Base-by-base conservation (phyloP, 1,139 yeast genomes). In the Sugiyamaella neomexicana region DNA sequence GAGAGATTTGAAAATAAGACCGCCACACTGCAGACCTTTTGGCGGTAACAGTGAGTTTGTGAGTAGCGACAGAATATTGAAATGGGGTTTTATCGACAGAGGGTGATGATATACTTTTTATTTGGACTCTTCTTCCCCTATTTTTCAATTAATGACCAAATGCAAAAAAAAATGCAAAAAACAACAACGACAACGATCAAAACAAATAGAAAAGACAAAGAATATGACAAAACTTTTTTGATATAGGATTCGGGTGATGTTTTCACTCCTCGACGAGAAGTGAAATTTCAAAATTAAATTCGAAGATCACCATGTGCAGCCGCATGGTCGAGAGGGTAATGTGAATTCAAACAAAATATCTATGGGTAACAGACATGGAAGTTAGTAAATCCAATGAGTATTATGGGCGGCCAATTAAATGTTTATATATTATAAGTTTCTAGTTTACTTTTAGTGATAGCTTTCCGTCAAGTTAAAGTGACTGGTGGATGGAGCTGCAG, bases 21-120 rank as follows among this genome's bases (percentile, higher is more conserved):
- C 46, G 45, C 51, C 45, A 31, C 50, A 46, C 50, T 31, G 39
- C 40, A 41, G 16, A 47, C 45, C 39, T 38, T 29, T 47, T 47
- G 51, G 51, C 44, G 45, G 45, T 34, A 40, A 47, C 40, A 47
- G 40, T 13, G 51, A 47, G 20, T 41, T 47, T 47, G 40, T 47
- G 31, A 47, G 44, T 47, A 47, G 20, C 4, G 51, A 47, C 51
- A 47, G 51, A 47, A 47, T 47, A 47, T 47, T 47, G 51, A 44
- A 40, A 12, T 2, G 38, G 38, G 16, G 36, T 31, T 31, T 34
- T n/a, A n/a, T 13, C 15, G 38, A 13, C 16, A 13, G 16, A 34
- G 13, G 38, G 16, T 7, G 13, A 13, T 32, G 12, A 32, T 8
- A 32, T 13, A n/a, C 12, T 12, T 12, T 12, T 12, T 2, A 34